A percentile compares a stretch with the other conserved stretches of the same genome.
Conservation (phyloP, 2,329 filamentous ascomycete species). For the Xylaria sp. region DNA sequence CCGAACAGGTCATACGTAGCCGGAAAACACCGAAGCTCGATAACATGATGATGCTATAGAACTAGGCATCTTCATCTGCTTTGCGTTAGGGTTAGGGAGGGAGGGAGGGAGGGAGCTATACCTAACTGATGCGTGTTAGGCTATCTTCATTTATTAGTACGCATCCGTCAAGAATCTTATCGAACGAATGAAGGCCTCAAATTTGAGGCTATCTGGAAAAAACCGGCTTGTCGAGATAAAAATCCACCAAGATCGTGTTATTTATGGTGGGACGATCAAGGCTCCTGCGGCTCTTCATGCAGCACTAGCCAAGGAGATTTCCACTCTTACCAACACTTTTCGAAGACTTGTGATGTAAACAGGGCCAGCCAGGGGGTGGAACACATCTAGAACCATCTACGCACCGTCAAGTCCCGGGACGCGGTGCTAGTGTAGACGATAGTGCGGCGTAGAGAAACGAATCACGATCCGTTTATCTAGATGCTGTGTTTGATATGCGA, state of each 20-base stretch:
- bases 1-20: background rate
- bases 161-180: background rate
- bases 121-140: background rate
- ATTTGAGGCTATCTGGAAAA: background rate
- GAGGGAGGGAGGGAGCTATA: no score
- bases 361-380: background rate
- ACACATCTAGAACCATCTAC: no score
- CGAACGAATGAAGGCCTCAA: no score
- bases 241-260: background rate
- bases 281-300: no score
- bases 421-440: background rate
- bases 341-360: background rate
- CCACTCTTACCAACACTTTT: no score
- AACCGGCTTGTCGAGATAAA: background rate
- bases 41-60: background rate
- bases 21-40: background rate
- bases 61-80: background rate
- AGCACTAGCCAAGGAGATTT: no score
- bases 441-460: background rate
- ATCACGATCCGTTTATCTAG: no score
- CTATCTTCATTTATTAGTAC: no score
- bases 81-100: no score
- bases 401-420: no score
- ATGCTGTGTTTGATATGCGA: no score
- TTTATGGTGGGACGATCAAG: background rate